These are phyloP conservation scores for Herpetospermum pedunculosum DNA, from an alignment of 306 rosid species.

Conservation along the genomic window DNA sequence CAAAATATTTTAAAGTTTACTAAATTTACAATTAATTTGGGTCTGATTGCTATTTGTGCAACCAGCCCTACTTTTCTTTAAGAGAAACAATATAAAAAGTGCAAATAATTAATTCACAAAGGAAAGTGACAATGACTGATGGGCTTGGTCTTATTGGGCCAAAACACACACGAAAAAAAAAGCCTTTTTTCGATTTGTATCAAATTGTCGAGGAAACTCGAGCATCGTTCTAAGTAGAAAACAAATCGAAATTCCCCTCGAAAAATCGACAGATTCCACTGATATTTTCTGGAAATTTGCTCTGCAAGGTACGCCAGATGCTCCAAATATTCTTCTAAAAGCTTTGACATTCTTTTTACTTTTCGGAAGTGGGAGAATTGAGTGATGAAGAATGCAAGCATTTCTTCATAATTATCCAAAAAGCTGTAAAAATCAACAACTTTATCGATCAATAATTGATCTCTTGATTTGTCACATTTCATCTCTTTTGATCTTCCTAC, in stretches of 20 bases:
- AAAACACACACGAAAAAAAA: neutral
- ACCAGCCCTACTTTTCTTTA: too few relatives aligned
- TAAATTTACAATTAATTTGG: too few relatives aligned
- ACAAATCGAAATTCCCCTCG: neutral
- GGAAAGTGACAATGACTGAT: neutral
- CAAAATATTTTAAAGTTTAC: too few relatives aligned
- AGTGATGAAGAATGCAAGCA: constrained; percentile 4
- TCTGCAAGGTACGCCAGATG: constrained; percentile 3
- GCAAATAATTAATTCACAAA: neutral
- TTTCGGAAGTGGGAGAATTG: neutral
- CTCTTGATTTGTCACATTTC: neutral
- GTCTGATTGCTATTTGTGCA: too few relatives aligned
- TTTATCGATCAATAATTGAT: constrained; percentile 3
- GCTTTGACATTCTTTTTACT: constrained; percentile 1
- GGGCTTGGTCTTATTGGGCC: neutral
- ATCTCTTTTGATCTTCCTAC: neutral
- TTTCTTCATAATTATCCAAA: neutral
- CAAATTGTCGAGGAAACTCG: neutral
- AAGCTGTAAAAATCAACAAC: neutral
- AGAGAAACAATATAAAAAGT: neutral
- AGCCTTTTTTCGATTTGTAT: neutral
- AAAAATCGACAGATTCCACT: neutral
- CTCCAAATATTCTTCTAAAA: neutral
- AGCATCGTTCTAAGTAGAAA: neutral
- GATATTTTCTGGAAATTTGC: constrained; percentile 5